Evolutionary conservation across 805 yeast species (phyloP), one percentile per base, ranked within the genome.

Genomic region (Saccharomycopsis vini): DNA sequence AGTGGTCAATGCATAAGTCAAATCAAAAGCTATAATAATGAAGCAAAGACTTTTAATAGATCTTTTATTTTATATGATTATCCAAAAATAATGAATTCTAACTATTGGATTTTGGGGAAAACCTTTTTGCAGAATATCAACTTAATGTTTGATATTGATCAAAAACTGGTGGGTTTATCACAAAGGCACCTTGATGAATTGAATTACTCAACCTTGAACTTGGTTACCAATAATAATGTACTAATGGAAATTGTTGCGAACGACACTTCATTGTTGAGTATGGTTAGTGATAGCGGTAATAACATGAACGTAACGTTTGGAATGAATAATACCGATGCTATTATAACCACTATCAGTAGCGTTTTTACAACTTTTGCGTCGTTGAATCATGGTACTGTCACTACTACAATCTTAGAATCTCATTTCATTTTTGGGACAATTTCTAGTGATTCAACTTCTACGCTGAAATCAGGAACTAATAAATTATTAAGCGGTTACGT

Each of bases 361-460:
- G 20, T 39, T 13, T 34, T 28, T 15, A 44, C 47, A 10, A 34
- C 26, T 16, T 37, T 40, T 4, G 31, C 33, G 16, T 26, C 36
- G 20, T 26, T 40, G 16, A 23, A 24, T 15, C 33, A 40, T 18
- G 29, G 29, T 7, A 15, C 16, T 26, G 33, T 15, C 36, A 37
- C 45, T 12, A 42, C 45, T 12, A 45, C 49, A 22, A 37, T 41
- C 2, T 49, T 41, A 5, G 15, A 32, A 24, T 26, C 40, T 6
- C 44, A 19, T 39, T 36, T 45, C 13, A 45, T 45, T 36, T 31
- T 41, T n/a, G 46, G 46, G 7, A 40, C 49, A 29, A 26, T 41
- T 23, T 33, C 33, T 3, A 29, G 15, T 29, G 21, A 21, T 26
- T 20, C 31, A 5, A 33, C 22, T n/a, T 35, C 38, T 2, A 35